Evolutionary conservation across 2,329 filamentous ascomycete species (phyloP), one percentile per base, ranked within the genome.

Genomic region (Aotearoamyces nothofagi): DNA sequence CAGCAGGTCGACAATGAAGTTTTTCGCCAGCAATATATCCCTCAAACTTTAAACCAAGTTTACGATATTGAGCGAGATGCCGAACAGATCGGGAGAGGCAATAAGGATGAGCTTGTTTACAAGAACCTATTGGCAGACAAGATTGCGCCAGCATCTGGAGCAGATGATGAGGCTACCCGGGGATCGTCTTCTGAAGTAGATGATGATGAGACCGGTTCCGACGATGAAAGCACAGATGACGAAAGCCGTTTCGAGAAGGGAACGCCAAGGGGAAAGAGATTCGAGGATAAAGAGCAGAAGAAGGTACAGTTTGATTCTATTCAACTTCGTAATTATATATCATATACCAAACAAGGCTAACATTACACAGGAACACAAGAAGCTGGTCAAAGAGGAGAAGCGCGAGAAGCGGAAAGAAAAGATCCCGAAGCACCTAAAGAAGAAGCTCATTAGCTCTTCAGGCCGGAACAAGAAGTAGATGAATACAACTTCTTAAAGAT

Each of bases 371-470:
- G 72, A 71, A 39, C 90, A 94, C 53, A 98, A 98, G 53, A 69
- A 72, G 50, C 77, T 78, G 2, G 78, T 94, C 41, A 98, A 96
- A 57, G 87, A 94, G 46, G 87, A 86, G 46, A 94, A 93, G 60
- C 74, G 83, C 19, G 86, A 94, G 53, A 84, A 92, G 60, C 64
- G 90, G 35, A 82, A 87, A 53, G 79, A 81, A 4, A 98, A 98
- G 63, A 92, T 98, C 57, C 87, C 90, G 1, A 98, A 98, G 58
- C 74, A 92, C 50, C 40, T 93, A 17, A 98, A 98, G 67, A 96
- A 94, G 63, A 81, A 78, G 50, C 55, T 92, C 33, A 69, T 92
- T 15, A 66, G 64, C 32, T 60, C 61, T 37, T 45, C 46, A 7
- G 41, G 45, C 11, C 24, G 30, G 20, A 44, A 43, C 34, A 44